Conservation (phyloP, 768 basidiomycete genomes). For the Tricholoma matsutake region DNA sequence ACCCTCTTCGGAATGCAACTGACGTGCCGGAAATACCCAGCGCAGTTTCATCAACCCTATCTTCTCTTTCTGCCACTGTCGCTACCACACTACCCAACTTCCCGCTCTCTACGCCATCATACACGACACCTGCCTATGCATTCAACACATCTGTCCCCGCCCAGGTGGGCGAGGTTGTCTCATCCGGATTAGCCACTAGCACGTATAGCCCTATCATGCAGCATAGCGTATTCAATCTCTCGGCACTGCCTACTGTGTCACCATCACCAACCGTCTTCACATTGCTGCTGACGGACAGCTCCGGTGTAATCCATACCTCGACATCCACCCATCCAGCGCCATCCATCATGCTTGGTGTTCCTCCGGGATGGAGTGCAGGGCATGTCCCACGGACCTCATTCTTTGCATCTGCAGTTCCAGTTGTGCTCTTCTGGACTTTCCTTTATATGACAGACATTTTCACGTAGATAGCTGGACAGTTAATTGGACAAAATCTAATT, state of each 20-base stretch:
- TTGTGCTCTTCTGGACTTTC: slow-evolving; percentile 16
- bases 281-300: slow-evolving; percentile 51
- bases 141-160: slow-evolving; percentile 68
- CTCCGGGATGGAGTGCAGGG: slow-evolving; percentile 53
- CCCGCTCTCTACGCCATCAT: slow-evolving; percentile 60
- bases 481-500: neutral
- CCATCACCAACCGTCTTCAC: slow-evolving; percentile 52
- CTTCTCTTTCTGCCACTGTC: slow-evolving; percentile 61
- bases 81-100: slow-evolving; percentile 72
- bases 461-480: neutral
- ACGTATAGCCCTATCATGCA: slow-evolving; percentile 63
- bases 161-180: slow-evolving; percentile 50
- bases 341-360: slow-evolving; percentile 56
- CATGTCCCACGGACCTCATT: slow-evolving; percentile 10
- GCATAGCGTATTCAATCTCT: slow-evolving; percentile 37
- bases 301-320: slow-evolving; percentile 51
- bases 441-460: slow-evolving; percentile 14
- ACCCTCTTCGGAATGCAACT: slow-evolving; percentile 51
- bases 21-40: slow-evolving; percentile 38
- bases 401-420: slow-evolving; percentile 12
- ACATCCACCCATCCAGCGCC: slow-evolving; percentile 46
- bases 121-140: slow-evolving; percentile 59
- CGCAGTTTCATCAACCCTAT: slow-evolving; percentile 48
- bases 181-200: slow-evolving; percentile 64
- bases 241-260: slow-evolving; percentile 56